Conservation (phyloP, 495 filamentous ascomycete species). For the Halenospora varia region DNA sequence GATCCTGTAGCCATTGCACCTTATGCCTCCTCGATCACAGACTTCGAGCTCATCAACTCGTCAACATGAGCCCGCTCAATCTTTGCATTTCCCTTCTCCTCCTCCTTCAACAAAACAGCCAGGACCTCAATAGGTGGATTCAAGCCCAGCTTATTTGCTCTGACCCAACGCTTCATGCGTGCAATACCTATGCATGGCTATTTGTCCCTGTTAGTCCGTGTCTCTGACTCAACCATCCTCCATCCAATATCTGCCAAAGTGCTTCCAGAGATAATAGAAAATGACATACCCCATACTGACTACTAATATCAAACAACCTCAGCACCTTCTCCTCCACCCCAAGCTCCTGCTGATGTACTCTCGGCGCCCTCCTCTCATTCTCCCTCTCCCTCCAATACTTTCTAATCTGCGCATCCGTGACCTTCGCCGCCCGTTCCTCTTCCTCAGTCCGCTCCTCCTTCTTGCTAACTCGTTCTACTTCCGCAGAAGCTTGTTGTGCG, state of each 20-base stretch:
- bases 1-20: background rate
- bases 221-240: conserved; percentile 15
- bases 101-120: conserved; percentile 72
- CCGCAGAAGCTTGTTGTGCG: conserved; percentile 17
- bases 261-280: background rate
- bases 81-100: conserved; percentile 45
- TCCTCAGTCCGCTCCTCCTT: conserved; percentile 31
- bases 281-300: conserved; percentile 79
- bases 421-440: conserved; percentile 48
- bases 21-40: conserved; percentile 23
- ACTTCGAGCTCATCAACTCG: conserved; percentile 59
- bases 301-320: conserved; percentile 82
- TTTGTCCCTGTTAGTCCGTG: conserved; percentile 4
- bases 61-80: conserved; percentile 74
- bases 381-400: conserved; percentile 72
- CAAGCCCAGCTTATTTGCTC: conserved; percentile 73
- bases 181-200: conserved; percentile 88
- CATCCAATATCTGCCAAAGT: background rate
- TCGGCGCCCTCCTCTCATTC: conserved; percentile 47
- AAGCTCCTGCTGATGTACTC: conserved; percentile 70
- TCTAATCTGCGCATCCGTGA: conserved; percentile 61
- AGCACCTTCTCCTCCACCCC: conserved; percentile 76
- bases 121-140: conserved; percentile 91
- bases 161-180: conserved; percentile 79
- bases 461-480: conserved; percentile 27